Percentiles rank a stretch among this genome's conserved stretches.
Conservation (phyloP, 169 alveolate genomes). For the Cardiosporidium cionae region DNA sequence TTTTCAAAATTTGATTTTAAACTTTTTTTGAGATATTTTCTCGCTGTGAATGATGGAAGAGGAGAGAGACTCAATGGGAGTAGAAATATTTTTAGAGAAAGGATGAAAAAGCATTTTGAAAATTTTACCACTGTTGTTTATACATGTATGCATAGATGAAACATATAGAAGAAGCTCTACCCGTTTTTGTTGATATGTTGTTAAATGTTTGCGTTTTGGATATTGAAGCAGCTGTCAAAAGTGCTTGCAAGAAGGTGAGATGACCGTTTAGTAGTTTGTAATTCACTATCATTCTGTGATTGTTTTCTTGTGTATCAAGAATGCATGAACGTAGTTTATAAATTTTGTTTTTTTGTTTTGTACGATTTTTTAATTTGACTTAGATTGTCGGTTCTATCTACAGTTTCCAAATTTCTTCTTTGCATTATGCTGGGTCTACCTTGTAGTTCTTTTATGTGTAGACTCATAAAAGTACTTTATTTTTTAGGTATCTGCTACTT, state of each 20-base stretch:
- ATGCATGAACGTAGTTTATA: background rate
- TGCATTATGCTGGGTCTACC: background rate
- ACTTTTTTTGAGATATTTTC: background rate
- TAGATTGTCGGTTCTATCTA: background rate
- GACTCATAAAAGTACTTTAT: background rate
- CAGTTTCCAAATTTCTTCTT: background rate
- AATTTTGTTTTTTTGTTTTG: background rate
- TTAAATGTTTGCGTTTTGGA: slow-evolving; percentile 73
- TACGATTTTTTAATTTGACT: background rate
- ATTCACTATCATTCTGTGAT: background rate
- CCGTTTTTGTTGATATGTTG: slow-evolving; percentile 73
- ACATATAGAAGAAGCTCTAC: slow-evolving; percentile 65
- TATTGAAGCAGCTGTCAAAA: slow-evolving; percentile 68
- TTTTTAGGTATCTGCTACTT: background rate
- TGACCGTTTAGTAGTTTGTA: background rate
- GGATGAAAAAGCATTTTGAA: background rate
- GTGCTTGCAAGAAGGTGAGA: slow-evolving; percentile 63
- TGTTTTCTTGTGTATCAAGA: background rate
- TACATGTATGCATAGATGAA: slow-evolving; percentile 21
- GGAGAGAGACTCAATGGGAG: too few relatives aligned
- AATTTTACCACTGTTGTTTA: background rate
- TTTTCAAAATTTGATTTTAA: background rate
- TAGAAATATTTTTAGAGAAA: too few relatives aligned
- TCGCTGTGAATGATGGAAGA: background rate
- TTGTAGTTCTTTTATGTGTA: background rate